Evolutionary conservation across 2,329 filamentous ascomycete genomes (phyloP).

Genomic region (Celoporthe dispersa): DNA sequence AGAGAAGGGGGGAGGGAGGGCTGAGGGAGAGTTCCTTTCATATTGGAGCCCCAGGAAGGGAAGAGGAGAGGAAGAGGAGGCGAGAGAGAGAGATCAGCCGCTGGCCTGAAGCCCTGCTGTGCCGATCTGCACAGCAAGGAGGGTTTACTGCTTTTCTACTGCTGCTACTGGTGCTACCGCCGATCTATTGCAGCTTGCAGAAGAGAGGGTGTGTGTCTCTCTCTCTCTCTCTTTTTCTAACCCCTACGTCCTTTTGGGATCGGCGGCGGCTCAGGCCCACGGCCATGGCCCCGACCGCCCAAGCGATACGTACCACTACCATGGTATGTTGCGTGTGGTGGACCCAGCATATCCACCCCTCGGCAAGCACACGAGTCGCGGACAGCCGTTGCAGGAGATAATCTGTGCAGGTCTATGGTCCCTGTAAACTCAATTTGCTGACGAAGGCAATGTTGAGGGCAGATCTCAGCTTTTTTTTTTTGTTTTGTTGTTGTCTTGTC

Average conservation of each 20-base stretch:
- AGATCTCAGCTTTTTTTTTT: neutral
- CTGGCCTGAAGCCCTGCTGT: neutral
- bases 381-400: conserved; percentile 5
- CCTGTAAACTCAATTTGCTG: neutral
- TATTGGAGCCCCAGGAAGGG: too few relatives aligned
- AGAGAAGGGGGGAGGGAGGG: neutral
- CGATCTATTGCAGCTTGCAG: conserved; percentile 14
- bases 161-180: conserved; percentile 3
- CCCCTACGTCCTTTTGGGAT: conserved; percentile 4
- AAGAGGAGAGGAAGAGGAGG: neutral
- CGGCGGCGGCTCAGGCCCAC: conserved; percentile 25
- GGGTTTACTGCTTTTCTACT: neutral
- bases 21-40: too few relatives aligned
- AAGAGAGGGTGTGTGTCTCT: neutral
- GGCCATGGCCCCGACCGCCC: conserved; percentile 22
- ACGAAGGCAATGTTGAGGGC: neutral
- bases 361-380: conserved; percentile 23
- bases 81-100: neutral
- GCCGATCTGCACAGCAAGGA: conserved; percentile 24
- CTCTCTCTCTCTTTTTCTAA: too few relatives aligned
- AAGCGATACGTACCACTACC: conserved; percentile 17
- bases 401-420: neutral
- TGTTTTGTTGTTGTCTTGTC: too few relatives aligned
- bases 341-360: conserved; percentile 18
- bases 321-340: conserved; percentile 9